These are phyloP conservation scores for Clitopilus passeckerianus DNA, from an alignment of 768 basidiomycete species.

Conservation along the genomic window DNA sequence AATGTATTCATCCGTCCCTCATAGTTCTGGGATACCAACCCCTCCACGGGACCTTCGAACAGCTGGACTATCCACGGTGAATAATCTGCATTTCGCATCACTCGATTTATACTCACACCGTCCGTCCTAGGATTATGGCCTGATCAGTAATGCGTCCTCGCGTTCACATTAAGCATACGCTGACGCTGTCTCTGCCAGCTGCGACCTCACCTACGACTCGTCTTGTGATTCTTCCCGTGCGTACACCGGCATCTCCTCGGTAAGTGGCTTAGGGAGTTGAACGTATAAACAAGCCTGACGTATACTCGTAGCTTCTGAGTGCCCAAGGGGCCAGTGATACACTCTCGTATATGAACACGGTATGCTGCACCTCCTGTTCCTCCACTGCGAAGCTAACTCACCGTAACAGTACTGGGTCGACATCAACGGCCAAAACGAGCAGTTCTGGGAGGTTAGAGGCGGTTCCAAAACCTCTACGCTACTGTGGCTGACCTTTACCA, in stretches of 20 bases:
- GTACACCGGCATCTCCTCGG: slow-evolving; percentile 25
- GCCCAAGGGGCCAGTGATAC: slow-evolving; percentile 56
- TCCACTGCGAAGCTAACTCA: background rate
- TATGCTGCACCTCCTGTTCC: slow-evolving; percentile 11
- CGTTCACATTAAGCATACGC: background rate
- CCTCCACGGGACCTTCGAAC: slow-evolving; percentile 54
- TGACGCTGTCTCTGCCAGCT: slow-evolving; percentile 30
- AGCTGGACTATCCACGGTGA: slow-evolving; percentile 76
- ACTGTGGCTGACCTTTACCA: background rate
- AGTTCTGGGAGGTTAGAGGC: slow-evolving; percentile 58
- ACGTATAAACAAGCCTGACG: background rate
- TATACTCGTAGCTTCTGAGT: slow-evolving; percentile 40
- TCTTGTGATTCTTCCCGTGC: slow-evolving; percentile 34
- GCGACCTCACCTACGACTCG: slow-evolving; percentile 36
- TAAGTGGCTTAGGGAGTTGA: slow-evolving; percentile 12
- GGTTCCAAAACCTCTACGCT: background rate
- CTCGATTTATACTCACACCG: slow-evolving; percentile 5
- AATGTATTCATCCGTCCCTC: background rate
- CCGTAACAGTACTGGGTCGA: slow-evolving; percentile 55
- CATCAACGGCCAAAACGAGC: slow-evolving; percentile 50
- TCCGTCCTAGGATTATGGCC: slow-evolving; percentile 54
- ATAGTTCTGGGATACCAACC: slow-evolving; percentile 72
- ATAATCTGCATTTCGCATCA: background rate
- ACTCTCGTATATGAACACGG: slow-evolving; percentile 51
- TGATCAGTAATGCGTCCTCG: slow-evolving; percentile 30